Conservation (phyloP, 352 stramenopile species). For the Halophytophthora polymorphica region DNA sequence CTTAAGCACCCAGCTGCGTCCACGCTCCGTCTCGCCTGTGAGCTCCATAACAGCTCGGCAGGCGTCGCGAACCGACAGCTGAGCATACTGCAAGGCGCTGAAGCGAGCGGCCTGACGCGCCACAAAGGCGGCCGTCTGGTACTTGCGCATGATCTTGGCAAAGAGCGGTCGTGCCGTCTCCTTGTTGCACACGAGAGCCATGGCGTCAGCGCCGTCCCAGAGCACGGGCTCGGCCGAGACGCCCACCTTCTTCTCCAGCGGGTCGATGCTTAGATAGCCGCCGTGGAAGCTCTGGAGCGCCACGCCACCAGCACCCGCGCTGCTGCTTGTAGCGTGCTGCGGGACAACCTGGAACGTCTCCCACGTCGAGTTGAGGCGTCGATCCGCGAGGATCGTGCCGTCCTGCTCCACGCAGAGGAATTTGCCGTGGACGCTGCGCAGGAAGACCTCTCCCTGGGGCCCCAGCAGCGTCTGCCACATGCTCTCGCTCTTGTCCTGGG, state of each 20-base stretch:
- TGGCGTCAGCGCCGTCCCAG: constrained; percentile 71
- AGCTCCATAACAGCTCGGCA: constrained; percentile 59
- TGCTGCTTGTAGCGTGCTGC: constrained; percentile 28
- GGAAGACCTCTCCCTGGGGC: constrained; percentile 51
- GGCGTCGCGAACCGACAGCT: constrained; percentile 54
- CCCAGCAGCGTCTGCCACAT: constrained; percentile 78
- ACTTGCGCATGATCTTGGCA: constrained; percentile 71
- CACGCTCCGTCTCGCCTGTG: constrained; percentile 44
- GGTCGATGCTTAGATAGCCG: constrained; percentile 72
- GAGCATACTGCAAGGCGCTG: constrained; percentile 43
- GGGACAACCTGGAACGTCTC: constrained; percentile 85
- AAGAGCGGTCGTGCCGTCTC: constrained; percentile 42
- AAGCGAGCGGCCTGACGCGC: constrained; percentile 45
- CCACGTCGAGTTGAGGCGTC: constrained; percentile 78
- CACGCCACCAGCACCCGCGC: constrained; percentile 33
- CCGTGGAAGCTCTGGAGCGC: constrained; percentile 78
- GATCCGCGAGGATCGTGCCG: constrained; percentile 67
- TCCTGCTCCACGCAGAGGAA: constrained; percentile 82
- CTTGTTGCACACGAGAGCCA: constrained; percentile 78
- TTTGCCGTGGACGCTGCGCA: constrained; percentile 77
- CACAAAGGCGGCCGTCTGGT: constrained; percentile 61
- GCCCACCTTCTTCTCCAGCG: constrained; percentile 20
- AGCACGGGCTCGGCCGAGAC: constrained; percentile 44
- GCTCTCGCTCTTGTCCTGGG: constrained; percentile 17
- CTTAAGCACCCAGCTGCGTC: constrained; percentile 59